Percentiles rank a stretch among this genome's conserved stretches.
These are phyloP conservation scores for Colletotrichum sojae DNA, from an alignment of 2,329 filamentous ascomycete genomes.

Conservation along the genomic window DNA sequence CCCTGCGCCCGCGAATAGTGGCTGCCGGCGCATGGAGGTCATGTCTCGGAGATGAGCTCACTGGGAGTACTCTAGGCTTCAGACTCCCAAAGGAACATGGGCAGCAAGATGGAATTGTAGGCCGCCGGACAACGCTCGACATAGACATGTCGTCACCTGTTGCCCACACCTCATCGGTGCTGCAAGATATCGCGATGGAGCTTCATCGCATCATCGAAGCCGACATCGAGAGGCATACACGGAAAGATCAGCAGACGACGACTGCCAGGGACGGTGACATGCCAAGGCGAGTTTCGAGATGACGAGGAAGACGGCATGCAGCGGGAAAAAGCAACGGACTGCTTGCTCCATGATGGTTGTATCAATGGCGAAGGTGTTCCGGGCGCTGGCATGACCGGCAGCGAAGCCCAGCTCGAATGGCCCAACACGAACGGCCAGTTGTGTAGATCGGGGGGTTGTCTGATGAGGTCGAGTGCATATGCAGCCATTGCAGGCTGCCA, in stretches of 20 bases:
- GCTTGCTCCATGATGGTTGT: not conserved
- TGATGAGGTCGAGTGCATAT: slow-evolving; percentile 8
- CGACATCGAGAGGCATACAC: not conserved
- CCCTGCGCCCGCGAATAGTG: not conserved
- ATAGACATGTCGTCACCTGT: not conserved
- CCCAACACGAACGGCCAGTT: slow-evolving; percentile 5
- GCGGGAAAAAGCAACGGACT: slow-evolving; percentile 13
- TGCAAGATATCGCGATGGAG: not conserved
- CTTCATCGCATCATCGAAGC: not conserved
- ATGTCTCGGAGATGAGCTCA: slow-evolving; percentile 5
- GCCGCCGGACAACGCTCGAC: not conserved
- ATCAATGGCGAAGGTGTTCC: slow-evolving; percentile 10
- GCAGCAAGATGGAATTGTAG: not conserved
- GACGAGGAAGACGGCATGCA: slow-evolving; percentile 9
- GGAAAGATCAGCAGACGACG: not conserved
- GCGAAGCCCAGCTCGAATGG: slow-evolving; percentile 17
- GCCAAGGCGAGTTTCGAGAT: not conserved
- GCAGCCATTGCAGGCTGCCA: slow-evolving; percentile 13
- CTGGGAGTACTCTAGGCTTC: not conserved
- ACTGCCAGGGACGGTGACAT: not conserved
- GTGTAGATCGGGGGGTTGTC: not conserved
- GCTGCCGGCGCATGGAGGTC: not conserved
- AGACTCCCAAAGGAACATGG: not conserved
- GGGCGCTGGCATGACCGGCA: slow-evolving; percentile 22
- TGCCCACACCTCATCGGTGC: slow-evolving; percentile 6